Percentiles rank a stretch among this genome's conserved stretches.
These are phyloP conservation scores for Globisporangium mamillatum DNA, from an alignment of 352 stramenopile genomes.

Conservation along the genomic window DNA sequence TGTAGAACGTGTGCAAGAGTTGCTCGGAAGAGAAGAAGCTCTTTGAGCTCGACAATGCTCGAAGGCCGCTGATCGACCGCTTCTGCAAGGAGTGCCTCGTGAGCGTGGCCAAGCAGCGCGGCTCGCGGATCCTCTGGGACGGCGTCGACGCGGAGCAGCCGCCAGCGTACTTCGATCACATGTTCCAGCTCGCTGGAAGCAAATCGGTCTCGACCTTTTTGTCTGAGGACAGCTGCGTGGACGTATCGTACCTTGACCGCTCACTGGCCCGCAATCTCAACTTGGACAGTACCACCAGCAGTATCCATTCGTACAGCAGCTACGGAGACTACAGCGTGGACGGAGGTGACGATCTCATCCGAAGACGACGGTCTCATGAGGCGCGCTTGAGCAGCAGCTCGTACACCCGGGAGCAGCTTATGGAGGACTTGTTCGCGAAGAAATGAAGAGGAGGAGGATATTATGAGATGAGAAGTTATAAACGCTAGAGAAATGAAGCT, in stretches of 20 bases:
- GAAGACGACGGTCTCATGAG: background rate
- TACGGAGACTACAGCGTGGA: background rate
- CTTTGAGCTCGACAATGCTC: slow-evolving; percentile 42
- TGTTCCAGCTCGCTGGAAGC: slow-evolving; percentile 4
- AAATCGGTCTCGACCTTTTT: background rate
- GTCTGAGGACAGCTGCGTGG: slow-evolving; percentile 21
- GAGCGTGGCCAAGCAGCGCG: slow-evolving; percentile 15
- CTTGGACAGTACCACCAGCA: background rate
- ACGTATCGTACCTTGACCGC: background rate
- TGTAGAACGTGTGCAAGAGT: slow-evolving; percentile 40
- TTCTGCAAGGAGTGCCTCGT: slow-evolving; percentile 47
- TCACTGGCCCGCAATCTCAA: background rate
- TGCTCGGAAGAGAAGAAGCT: slow-evolving; percentile 49
- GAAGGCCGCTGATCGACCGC: slow-evolving; percentile 32
- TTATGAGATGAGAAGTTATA: background rate
- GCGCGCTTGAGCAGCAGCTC: slow-evolving; percentile 4
- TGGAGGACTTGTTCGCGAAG: slow-evolving; percentile 1
- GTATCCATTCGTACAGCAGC: background rate
- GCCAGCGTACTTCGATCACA: slow-evolving; percentile 20
- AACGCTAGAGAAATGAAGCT: background rate
- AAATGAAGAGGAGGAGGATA: background rate
- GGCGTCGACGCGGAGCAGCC: slow-evolving; percentile 9
- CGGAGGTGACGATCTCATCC: background rate
- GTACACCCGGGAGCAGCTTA: slow-evolving; percentile 11
- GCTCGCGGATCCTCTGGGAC: slow-evolving; percentile 9